A percentile compares a stretch with the other conserved stretches of the same genome.
phyloP scores from a whole-genome alignment of 768 basidiomycete genomes.

The Dacryopinax primogenitus region DNA sequence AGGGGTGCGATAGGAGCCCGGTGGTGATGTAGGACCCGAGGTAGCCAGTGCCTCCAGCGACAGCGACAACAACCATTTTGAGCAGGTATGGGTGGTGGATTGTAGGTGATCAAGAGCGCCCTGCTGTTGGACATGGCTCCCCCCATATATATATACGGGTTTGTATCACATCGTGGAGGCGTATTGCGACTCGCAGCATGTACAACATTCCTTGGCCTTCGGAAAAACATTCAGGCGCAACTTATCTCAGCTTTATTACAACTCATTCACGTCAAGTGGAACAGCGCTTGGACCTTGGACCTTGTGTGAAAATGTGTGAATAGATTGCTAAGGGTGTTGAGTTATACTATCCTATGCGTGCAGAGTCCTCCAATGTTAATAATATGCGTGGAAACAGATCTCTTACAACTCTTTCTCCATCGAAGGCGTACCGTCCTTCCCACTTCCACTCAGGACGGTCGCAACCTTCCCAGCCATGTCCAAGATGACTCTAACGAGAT shows the following conservation, averaged over 20 bases:
- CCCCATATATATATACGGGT: neutral
- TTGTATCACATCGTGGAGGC: neutral
- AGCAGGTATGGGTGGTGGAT: neutral
- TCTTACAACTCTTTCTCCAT: neutral
- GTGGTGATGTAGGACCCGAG: neutral
- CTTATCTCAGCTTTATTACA: too few species aligned
- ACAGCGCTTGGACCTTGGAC: too few species aligned
- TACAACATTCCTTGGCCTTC: neutral
- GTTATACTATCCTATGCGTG: neutral
- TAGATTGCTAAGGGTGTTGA: neutral
- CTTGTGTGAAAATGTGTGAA: neutral
- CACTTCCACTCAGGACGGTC: neutral
- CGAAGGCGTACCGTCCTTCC: neutral
- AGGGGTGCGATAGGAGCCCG: neutral
- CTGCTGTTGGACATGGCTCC: too few species aligned
- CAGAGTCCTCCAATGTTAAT: neutral
- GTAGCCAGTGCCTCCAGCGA: conserved; percentile 3
- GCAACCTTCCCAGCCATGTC: neutral
- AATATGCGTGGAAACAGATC: neutral
- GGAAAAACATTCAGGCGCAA: neutral
- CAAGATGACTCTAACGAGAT: neutral
- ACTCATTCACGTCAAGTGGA: too few species aligned
- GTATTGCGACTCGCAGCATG: neutral
- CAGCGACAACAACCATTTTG: neutral
- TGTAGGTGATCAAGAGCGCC: neutral